These are phyloP conservation scores for Penicillium argentinense DNA, from an alignment of 495 filamentous ascomycete species.

Conservation along the genomic window DNA sequence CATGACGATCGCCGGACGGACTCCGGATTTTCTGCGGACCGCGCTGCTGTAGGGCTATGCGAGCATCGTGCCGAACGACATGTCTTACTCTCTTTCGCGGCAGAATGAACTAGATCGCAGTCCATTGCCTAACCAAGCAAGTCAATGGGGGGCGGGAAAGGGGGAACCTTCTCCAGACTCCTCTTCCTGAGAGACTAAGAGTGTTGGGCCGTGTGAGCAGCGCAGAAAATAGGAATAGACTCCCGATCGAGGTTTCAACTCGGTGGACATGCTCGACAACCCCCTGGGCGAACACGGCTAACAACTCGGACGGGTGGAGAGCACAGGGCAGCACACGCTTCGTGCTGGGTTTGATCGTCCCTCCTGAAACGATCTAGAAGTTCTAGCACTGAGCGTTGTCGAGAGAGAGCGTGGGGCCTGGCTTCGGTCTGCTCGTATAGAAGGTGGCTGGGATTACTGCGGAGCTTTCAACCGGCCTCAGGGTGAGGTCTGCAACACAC, in stretches of 20 bases:
- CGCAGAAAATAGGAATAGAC: slow-evolving; percentile 7
- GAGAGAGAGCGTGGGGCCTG: slow-evolving; percentile 13
- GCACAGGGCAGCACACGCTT: slow-evolving; percentile 16
- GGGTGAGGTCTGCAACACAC: slow-evolving; percentile 20
- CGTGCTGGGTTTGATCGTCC: slow-evolving; percentile 39
- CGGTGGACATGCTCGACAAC: not conserved
- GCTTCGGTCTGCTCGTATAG: slow-evolving; percentile 1
- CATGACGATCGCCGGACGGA: slow-evolving; percentile 3
- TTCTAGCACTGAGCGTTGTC: slow-evolving; percentile 15
- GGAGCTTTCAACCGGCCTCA: too few relatives aligned
- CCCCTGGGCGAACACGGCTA: slow-evolving; percentile 7
- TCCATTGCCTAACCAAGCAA: slow-evolving; percentile 4
- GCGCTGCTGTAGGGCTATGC: not conserved
- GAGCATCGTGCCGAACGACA: not conserved
- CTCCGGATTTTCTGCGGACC: not conserved
- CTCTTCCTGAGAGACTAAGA: too few relatives aligned
- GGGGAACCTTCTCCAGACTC: not conserved
- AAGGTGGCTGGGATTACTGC: slow-evolving; percentile 16
- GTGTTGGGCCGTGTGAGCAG: not conserved
- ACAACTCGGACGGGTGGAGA: slow-evolving; percentile 2
- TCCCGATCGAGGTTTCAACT: slow-evolving; percentile 9
- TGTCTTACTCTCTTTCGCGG: slow-evolving; percentile 7
- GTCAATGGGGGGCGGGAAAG: not conserved
- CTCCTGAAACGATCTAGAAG: slow-evolving; percentile 43
- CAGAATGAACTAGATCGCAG: slow-evolving; percentile 1